Conservation (phyloP, 768 basidiomycete genomes). For the Rhodotorula babjevae region DNA sequence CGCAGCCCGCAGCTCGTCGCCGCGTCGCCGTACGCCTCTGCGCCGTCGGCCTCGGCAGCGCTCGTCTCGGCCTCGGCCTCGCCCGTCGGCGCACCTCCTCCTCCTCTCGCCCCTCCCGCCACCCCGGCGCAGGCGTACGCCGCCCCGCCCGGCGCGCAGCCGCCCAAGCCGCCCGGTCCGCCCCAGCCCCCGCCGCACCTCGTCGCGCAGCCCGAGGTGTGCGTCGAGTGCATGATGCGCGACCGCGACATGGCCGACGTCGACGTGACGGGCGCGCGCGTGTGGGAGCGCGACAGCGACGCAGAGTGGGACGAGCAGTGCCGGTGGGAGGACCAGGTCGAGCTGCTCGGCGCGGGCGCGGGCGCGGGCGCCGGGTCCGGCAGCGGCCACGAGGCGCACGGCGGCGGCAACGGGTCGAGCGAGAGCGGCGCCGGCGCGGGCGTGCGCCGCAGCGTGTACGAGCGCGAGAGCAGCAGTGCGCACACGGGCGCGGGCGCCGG, state of each 20-base stretch:
- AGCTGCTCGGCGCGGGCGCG: constrained; percentile 17
- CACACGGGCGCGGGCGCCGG: constrained; percentile 15
- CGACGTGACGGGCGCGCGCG: constrained; percentile 72
- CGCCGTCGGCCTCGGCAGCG: constrained; percentile 3
- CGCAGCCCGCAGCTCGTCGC: constrained; percentile 1
- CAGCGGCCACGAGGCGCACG: constrained; percentile 7
- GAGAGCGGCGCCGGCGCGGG: constrained; percentile 38
- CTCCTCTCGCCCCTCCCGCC: background rate
- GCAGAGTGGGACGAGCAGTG: constrained; percentile 70
- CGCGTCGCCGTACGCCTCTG: background rate
- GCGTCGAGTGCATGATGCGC: constrained; percentile 96
- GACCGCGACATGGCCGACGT: constrained; percentile 98
- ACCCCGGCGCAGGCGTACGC: background rate
- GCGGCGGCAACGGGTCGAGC: constrained; percentile 35
- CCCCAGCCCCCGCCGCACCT: constrained; percentile 27
- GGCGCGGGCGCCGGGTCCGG: constrained; percentile 31
- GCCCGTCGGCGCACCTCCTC: too few species aligned
- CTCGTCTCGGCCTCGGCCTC: background rate
- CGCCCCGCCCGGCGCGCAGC: background rate
- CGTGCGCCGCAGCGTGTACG: background rate
- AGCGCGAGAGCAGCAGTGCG: constrained; percentile 13
- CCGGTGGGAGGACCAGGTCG: constrained; percentile 63
- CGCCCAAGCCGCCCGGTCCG: too few species aligned
- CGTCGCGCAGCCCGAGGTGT: constrained; percentile 59
- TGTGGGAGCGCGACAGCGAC: constrained; percentile 91